These are phyloP conservation scores for Pulveroboletus sp. DNA, from an alignment of 768 basidiomycete species.

Conservation along the genomic window DNA sequence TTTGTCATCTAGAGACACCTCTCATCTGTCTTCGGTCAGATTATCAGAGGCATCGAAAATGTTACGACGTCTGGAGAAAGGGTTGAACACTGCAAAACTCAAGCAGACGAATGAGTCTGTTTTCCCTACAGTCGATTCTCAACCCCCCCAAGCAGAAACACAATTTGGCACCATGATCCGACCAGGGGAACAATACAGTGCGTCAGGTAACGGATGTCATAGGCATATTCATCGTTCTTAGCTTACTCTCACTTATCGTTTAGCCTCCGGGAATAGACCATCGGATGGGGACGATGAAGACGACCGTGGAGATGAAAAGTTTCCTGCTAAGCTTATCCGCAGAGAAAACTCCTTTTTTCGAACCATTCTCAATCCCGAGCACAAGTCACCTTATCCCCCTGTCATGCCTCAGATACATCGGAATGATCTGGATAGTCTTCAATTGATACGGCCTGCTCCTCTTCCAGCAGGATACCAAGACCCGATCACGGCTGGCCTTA, in stretches of 20 bases:
- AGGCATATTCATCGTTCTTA: background rate
- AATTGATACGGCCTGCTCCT: constrained; percentile 32
- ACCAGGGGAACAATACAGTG: constrained; percentile 27
- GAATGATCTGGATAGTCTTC: constrained; percentile 37
- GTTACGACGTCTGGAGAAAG: constrained; percentile 83
- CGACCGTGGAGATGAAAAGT: constrained; percentile 62
- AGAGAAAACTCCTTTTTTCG: constrained; percentile 79
- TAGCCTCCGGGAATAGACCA: constrained; percentile 23
- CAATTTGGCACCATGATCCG: constrained; percentile 30
- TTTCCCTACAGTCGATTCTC: constrained; percentile 32
- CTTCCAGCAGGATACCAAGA: constrained; percentile 47
- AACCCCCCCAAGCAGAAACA: constrained; percentile 22
- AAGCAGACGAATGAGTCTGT: constrained; percentile 48
- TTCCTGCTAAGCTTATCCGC: constrained; percentile 71
- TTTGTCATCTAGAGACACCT: background rate
- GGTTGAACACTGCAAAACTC: constrained; percentile 69
- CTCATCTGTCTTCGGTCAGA: constrained; percentile 36
- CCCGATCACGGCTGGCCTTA: constrained; percentile 67
- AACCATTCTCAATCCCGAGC: constrained; percentile 74
- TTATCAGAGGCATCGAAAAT: constrained; percentile 87
- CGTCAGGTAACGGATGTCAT: constrained; percentile 23
- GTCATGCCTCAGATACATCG: constrained; percentile 29
- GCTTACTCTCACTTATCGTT: constrained; percentile 7
- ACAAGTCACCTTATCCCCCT: constrained; percentile 37
- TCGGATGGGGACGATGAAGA: constrained; percentile 58